Percentiles rank a stretch among this genome's conserved stretches.
phyloP scores from a whole-genome alignment of 805 yeast genomes.

The Diddensiella santjacobensis region DNA sequence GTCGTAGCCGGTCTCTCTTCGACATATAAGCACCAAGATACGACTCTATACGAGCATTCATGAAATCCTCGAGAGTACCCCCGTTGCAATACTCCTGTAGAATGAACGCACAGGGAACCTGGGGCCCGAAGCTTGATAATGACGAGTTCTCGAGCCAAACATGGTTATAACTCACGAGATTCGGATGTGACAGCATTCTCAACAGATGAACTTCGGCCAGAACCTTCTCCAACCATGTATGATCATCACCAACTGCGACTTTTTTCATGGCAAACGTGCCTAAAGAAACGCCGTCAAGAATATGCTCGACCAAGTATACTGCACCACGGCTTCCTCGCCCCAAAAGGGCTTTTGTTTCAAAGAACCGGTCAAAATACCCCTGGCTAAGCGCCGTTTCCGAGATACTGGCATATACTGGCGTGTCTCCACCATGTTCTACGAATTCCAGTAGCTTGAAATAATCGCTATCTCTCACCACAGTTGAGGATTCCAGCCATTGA shows the following conservation, averaged over 20 bases:
- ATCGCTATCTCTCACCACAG: slow-evolving; percentile 13
- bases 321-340: slow-evolving; percentile 86
- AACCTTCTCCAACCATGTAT: slow-evolving; percentile 63
- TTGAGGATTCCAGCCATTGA: not conserved
- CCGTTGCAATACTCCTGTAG: slow-evolving; percentile 86
- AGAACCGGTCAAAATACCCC: slow-evolving; percentile 71
- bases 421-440: not conserved
- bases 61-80: slow-evolving; percentile 74
- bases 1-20: slow-evolving; percentile 34
- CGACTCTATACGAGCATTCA: slow-evolving; percentile 23
- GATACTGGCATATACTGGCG: slow-evolving; percentile 16
- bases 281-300: slow-evolving; percentile 62
- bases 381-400: slow-evolving; percentile 56
- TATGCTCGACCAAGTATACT: slow-evolving; percentile 80
- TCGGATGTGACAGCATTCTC: slow-evolving; percentile 46
- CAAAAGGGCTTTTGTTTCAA: slow-evolving; percentile 52
- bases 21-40: slow-evolving; percentile 12
- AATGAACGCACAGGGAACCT: slow-evolving; percentile 71
- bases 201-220: slow-evolving; percentile 74
- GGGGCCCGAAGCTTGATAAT: slow-evolving; percentile 50
- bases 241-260: slow-evolving; percentile 76
- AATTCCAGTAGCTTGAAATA: slow-evolving; percentile 22
- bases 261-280: slow-evolving; percentile 84
- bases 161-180: slow-evolving; percentile 80
- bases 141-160: slow-evolving; percentile 81